A percentile compares a stretch with the other conserved stretches of the same genome.
These are phyloP conservation scores for Onygena corvina DNA, from an alignment of 2,329 filamentous ascomycete species.

Conservation along the genomic window DNA sequence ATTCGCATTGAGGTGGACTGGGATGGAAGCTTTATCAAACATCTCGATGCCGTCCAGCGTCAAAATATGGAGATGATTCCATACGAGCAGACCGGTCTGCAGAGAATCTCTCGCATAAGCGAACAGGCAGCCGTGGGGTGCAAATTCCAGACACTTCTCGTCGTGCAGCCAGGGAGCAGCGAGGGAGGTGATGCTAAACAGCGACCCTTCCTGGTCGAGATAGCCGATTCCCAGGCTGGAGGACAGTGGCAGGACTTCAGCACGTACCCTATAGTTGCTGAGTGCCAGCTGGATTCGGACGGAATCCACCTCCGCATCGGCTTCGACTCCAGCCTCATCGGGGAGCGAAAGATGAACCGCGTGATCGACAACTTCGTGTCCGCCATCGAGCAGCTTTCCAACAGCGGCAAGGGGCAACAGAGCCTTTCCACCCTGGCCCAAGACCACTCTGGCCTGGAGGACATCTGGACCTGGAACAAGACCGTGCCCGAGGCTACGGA, in stretches of 20 bases:
- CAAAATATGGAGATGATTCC: conserved; percentile 45
- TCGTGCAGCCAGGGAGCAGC: conserved; percentile 19
- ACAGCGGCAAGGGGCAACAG: background rate
- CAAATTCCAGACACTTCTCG: conserved; percentile 32
- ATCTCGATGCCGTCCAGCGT: conserved; percentile 41
- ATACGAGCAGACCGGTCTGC: conserved; percentile 40
- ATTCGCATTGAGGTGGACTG: conserved; percentile 23
- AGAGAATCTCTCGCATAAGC: conserved; percentile 42
- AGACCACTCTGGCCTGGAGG: conserved; percentile 13
- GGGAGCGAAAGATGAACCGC: background rate
- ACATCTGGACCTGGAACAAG: conserved; percentile 20
- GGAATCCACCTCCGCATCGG: background rate
- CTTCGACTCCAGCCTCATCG: conserved; percentile 6
- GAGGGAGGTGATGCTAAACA: background rate
- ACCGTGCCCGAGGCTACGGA: conserved; percentile 14
- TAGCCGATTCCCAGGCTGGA: background rate
- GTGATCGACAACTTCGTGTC: background rate
- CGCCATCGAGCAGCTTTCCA: background rate
- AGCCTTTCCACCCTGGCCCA: background rate
- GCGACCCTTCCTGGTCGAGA: background rate
- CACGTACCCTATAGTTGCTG: background rate
- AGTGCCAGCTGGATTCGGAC: background rate
- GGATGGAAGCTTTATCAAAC: background rate
- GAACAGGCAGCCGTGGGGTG: conserved; percentile 31
- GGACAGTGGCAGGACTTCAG: background rate